Evolutionary conservation across 352 stramenopile genomes (phyloP), one percentile per base, ranked within the genome.

Genomic region (Phytophthora agathidicida): DNA sequence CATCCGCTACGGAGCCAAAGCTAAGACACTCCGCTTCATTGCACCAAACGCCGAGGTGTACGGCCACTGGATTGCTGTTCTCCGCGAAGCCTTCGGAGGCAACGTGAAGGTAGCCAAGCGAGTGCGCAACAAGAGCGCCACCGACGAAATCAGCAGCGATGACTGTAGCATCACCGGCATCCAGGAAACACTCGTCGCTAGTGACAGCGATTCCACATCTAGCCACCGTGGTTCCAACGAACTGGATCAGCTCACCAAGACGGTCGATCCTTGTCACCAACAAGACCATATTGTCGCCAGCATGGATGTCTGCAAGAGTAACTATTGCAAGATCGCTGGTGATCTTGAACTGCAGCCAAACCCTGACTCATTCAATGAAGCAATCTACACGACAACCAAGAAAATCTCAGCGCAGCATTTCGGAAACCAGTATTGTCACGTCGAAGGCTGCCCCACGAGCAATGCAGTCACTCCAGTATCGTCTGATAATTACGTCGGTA

Each of bases 1-100:
- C 9, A 53, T 60, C 23, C 52, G 33, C 6, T 60, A 60, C 41
- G 52, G 52, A 5, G 6, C 9, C 3, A 53, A 53, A 53, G 52
- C 31, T n/a, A 60, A 53, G 19, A 41, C 32, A 5, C 26, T 60
- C 13, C 17, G 23, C 10, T 60, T 60, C 28, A 13, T 28, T 7
- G 28, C 52, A 32, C 41, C 52, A 27, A 53, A 31, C 13, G 32
- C 16, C 2, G 32, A 22, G 7, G 30, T 53, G 16, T 60, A 60
- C 14, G 30, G 11, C 13, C 30, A 53, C 30, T 60, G 52, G 24
- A 53, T 60, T 28, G 16, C 16, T 22, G 41, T 46, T 16, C 41
- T 60, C 30, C 11, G 16, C 5, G 20, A 60, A 39, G 41, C 41
- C 5, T 53, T 53, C 24, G 8, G 32, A 7, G 7, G 16, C 3